Base-by-base conservation (phyloP, 768 basidiomycete genomes). In the Cytidiella melzeri region DNA sequence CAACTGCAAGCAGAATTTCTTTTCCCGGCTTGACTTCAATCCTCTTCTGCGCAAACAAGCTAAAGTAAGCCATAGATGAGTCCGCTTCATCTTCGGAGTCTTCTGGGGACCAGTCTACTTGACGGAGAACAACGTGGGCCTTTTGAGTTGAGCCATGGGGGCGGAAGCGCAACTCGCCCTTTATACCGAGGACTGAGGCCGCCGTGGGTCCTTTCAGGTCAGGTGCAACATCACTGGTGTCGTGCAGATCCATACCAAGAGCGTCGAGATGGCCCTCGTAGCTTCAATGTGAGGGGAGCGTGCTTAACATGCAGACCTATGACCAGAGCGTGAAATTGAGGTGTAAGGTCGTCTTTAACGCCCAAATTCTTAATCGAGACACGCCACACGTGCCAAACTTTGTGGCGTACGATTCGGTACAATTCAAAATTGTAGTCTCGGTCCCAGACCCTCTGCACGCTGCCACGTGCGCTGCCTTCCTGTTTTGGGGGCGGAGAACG, bases 21-120 rank as follows among this genome's bases (percentile, higher is more conserved):
- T 83, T 83, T 50, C 84, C 84, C 11, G 83, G 79, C 60, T 76
- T 83, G 57, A 84, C 75, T 60, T 80, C 80, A 61, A 87, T 80
- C 52, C 79, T 69, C 69, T 87, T 87, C 57, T 76, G 74, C 3
- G 84, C 81, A 61, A 83, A 81, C 11, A 87, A 67, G 59, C 73
- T 77, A 60, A 83, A 87, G 62, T 75, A 77, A 34, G 76, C 72
- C 48, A 75, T 60, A 24, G 62, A 58, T 18, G 56, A 47, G 19
- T 64, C 62, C 9, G 61, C 72, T 45, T 71, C 72, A 45, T 73
- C 73, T 47, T 58, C 64, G 9, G 74, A 66, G 55, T 75, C 70
- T 23, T 76, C 75, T 34, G 30, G 7, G 11, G 73, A 62, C 18
- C 68, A 47, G 53, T 72, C 72, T 54, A 82, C 82, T 64, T 83